phyloP scores from a whole-genome alignment of 129 eudicot species.

The Chrysanthemum makinoi region DNA sequence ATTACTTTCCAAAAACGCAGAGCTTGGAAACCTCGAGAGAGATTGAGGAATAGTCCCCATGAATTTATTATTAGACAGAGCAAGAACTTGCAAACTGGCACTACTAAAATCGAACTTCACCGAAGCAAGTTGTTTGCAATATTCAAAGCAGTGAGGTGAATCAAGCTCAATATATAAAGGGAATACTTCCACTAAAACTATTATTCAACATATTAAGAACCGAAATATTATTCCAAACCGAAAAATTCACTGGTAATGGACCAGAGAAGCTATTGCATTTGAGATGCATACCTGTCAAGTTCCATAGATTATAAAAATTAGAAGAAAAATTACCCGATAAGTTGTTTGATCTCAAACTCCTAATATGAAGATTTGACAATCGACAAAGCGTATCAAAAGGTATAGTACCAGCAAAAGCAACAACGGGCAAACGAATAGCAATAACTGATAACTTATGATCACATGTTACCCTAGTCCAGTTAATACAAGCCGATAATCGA shows the following conservation, averaged over 20 bases:
- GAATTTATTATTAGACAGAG: too few species aligned
- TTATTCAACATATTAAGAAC: slow-evolving; percentile 64
- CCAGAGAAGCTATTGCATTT: slow-evolving; percentile 66
- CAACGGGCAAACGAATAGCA: slow-evolving; percentile 69
- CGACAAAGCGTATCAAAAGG: slow-evolving; percentile 66
- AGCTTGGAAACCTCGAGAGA: too few species aligned
- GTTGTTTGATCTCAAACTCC: slow-evolving; percentile 65
- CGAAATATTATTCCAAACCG: slow-evolving; percentile 64
- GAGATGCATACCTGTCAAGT: slow-evolving; percentile 59
- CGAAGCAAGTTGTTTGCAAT: too few species aligned
- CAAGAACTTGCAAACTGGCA: too few species aligned
- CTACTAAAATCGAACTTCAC: too few species aligned
- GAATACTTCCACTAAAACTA: slow-evolving; percentile 67
- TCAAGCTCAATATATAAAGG: slow-evolving; percentile 47
- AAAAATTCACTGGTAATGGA: slow-evolving; percentile 60
- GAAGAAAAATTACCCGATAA: slow-evolving; percentile 73
- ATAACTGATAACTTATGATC: slow-evolving; percentile 59
- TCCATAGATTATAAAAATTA: slow-evolving; percentile 57
- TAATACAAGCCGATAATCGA: slow-evolving; percentile 54
- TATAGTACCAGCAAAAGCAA: slow-evolving; percentile 55
- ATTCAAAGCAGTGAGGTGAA: too few species aligned
- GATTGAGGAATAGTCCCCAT: too few species aligned
- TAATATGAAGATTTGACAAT: slow-evolving; percentile 64
- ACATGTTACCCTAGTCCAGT: slow-evolving; percentile 89
- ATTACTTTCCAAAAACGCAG: slow-evolving; percentile 38